phyloP scores from a whole-genome alignment of 163 green algal genomes.

The Prototheca wickerhamii region DNA sequence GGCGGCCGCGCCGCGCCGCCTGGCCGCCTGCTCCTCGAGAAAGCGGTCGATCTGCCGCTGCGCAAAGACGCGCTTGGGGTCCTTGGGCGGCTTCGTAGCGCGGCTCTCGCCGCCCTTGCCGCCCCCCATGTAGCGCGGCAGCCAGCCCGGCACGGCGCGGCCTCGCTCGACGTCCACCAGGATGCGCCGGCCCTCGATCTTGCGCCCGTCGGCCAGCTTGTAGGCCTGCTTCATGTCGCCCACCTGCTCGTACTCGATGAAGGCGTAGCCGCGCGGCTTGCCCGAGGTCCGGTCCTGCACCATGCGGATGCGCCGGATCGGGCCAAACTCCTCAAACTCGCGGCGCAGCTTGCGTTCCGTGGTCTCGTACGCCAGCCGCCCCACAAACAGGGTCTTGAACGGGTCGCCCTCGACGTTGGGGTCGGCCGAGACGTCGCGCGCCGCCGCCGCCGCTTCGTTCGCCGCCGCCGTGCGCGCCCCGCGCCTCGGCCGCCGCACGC shows the following conservation, averaged over 20 bases:
- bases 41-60: constrained; percentile 9
- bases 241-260: constrained; percentile 86
- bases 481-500: constrained; percentile 30
- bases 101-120: constrained; percentile 67
- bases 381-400: constrained; percentile 86
- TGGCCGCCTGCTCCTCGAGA: neutral
- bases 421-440: constrained; percentile 63
- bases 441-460: constrained; percentile 35
- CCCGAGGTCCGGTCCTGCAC: constrained; percentile 58
- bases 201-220: constrained; percentile 70
- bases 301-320: constrained; percentile 68
- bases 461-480: constrained; percentile 44
- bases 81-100: constrained; percentile 24
- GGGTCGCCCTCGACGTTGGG: constrained; percentile 70
- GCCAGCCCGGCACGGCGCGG: constrained; percentile 75
- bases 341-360: constrained; percentile 72
- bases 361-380: constrained; percentile 65
- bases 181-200: constrained; percentile 67
- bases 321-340: constrained; percentile 85
- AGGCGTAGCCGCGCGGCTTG: constrained; percentile 80
- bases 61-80: constrained; percentile 20
- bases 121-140: constrained; percentile 61
- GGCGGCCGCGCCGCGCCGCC: too few relatives aligned
- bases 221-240: constrained; percentile 89
- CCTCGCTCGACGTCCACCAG: constrained; percentile 84